Conservation (phyloP, 495 filamentous ascomycete genomes). For the Cenococcum geophilum region DNA sequence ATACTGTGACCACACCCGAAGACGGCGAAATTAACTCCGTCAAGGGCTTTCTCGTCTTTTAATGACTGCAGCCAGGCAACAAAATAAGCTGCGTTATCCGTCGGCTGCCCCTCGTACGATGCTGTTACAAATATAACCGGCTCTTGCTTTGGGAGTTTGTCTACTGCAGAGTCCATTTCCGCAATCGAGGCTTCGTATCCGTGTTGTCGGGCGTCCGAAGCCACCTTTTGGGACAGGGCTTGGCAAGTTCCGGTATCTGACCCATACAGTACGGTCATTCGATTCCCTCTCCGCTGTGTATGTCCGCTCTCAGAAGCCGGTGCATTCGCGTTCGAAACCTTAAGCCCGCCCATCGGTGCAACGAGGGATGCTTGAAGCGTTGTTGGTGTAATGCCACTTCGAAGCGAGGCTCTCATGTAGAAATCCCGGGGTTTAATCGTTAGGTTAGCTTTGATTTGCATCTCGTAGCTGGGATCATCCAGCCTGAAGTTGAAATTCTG, state of each 20-base stretch:
- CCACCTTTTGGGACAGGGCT: slow-evolving; percentile 54
- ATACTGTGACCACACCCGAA: slow-evolving; percentile 51
- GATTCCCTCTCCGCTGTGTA: slow-evolving; percentile 34
- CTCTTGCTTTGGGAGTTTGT: slow-evolving; percentile 53
- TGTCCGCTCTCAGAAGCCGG: background rate
- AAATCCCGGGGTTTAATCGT: slow-evolving; percentile 68
- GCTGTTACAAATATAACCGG: slow-evolving; percentile 60
- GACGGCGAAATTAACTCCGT: slow-evolving; percentile 45
- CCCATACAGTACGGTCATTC: slow-evolving; percentile 59
- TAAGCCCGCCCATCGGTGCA: background rate
- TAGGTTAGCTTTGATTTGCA: slow-evolving; percentile 44
- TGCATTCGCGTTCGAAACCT: background rate
- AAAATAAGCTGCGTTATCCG: slow-evolving; percentile 63
- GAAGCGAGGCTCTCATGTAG: slow-evolving; percentile 55
- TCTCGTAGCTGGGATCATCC: slow-evolving; percentile 49
- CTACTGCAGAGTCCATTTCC: slow-evolving; percentile 53
- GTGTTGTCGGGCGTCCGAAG: slow-evolving; percentile 49
- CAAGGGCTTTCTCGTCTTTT: slow-evolving; percentile 4
- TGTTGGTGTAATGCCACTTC: slow-evolving; percentile 51
- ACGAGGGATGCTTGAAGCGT: slow-evolving; percentile 48
- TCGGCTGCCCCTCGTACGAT: slow-evolving; percentile 64
- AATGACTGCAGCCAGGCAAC: slow-evolving; percentile 54
- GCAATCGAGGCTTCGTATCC: slow-evolving; percentile 53
- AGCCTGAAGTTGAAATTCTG: slow-evolving; percentile 56
- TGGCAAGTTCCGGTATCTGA: slow-evolving; percentile 74